A percentile compares a stretch with the other conserved stretches of the same genome.
phyloP scores from a whole-genome alignment of 2,329 filamentous ascomycete species.

The Chaetomiaceae sp. region DNA sequence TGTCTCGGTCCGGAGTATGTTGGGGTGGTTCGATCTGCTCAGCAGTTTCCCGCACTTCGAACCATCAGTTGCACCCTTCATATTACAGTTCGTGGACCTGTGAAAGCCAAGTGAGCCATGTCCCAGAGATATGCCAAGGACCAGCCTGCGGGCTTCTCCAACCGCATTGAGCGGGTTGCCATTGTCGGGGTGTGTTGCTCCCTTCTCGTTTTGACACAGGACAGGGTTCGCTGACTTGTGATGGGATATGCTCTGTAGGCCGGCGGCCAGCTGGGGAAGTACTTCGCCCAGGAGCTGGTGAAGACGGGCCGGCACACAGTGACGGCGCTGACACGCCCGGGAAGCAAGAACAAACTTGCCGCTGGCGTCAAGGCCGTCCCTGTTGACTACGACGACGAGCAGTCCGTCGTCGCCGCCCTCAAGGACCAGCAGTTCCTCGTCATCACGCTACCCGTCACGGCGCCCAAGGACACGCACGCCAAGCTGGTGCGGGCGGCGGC shows the following conservation, averaged over 20 bases:
- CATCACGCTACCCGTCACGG: not conserved
- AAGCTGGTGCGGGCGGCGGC: not conserved
- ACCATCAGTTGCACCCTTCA: too few species aligned
- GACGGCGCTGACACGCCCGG: not conserved
- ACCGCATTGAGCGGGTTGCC: slow-evolving; percentile 2
- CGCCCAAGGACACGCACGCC: not conserved
- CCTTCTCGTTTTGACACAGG: too few species aligned
- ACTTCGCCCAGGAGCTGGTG: not conserved
- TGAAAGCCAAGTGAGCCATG: not conserved
- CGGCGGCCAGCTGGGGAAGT: not conserved
- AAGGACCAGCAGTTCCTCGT: not conserved
- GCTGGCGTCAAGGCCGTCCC: not conserved
- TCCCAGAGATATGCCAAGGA: not conserved
- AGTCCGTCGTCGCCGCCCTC: not conserved
- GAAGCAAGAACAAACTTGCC: not conserved
- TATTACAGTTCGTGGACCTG: too few species aligned
- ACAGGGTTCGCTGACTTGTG: too few species aligned
- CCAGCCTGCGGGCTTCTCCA: not conserved
- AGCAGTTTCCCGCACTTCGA: too few species aligned
- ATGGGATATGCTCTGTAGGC: too few species aligned
- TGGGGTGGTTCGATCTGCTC: too few species aligned
- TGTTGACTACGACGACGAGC: not conserved
- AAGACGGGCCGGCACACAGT: not conserved
- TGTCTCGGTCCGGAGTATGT: too few species aligned
- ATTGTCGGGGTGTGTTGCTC: not conserved